Evolutionary conservation across 176 grass and related monocot species (phyloP).

Genomic region (Rhynchospora breviuscula): DNA sequence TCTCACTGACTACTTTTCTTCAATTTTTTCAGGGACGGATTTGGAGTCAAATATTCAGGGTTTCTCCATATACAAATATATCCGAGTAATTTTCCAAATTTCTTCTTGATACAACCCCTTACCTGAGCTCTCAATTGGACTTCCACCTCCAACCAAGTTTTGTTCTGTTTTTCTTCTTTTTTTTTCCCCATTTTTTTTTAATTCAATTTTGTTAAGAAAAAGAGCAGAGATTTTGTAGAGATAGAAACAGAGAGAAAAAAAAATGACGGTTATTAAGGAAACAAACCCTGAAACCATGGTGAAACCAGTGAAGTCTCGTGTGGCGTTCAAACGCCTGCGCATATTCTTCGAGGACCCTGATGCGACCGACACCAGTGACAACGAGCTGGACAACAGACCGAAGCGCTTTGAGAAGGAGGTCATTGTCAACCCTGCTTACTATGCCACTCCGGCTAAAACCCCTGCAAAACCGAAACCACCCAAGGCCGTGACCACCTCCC

Average conservation of each 20-base stretch:
- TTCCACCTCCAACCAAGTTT: constrained; percentile 17
- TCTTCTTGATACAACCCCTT: constrained; percentile 49
- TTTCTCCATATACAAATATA: constrained; percentile 77
- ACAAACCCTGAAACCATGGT: constrained; percentile 36
- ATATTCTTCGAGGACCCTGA: constrained; percentile 70
- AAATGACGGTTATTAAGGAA: constrained; percentile 27
- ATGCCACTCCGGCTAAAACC: not conserved
- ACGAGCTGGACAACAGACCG: not conserved
- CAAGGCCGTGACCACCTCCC: not conserved
- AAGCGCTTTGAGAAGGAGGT: constrained; percentile 47
- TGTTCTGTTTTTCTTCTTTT: constrained; percentile 15
- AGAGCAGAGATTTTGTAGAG: constrained; percentile 30
- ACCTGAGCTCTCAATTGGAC: constrained; percentile 27
- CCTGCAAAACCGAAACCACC: not conserved
- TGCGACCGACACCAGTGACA: constrained; percentile 66
- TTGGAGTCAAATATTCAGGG: constrained; percentile 87
- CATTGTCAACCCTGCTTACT: constrained; percentile 27
- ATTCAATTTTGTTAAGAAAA: constrained; percentile 51
- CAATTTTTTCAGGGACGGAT: constrained; percentile 58
- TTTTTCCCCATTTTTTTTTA: constrained; percentile 35
- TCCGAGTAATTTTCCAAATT: constrained; percentile 23
- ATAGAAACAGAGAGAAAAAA: constrained; percentile 14
- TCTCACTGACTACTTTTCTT: constrained; percentile 29
- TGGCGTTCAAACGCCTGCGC: constrained; percentile 38
- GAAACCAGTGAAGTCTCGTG: not conserved